phyloP scores from a whole-genome alignment of 1,139 yeast genomes.

The Candida pseudocylindracea region DNA sequence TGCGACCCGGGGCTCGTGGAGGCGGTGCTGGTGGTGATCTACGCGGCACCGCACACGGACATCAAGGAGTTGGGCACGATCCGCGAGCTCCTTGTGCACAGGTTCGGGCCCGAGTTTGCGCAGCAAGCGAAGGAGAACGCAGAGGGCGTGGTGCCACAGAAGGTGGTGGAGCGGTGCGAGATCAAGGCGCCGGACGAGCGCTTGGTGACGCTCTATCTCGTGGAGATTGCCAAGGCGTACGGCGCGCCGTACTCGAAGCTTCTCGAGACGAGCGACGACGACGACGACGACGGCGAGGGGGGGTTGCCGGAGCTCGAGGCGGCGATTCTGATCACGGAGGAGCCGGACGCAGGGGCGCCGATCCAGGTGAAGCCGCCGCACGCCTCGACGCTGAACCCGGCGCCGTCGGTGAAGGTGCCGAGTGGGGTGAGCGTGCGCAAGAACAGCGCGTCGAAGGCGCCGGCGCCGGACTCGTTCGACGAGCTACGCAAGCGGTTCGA shows the following conservation, averaged over 20 bases:
- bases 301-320: slow-evolving; percentile 8
- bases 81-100: slow-evolving; percentile 36
- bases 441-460: slow-evolving; percentile 1
- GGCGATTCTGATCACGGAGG: slow-evolving; percentile 5
- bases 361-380: neutral
- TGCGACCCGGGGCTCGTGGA: slow-evolving; percentile 51
- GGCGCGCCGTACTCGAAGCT: slow-evolving; percentile 50
- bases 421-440: neutral
- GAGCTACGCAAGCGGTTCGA: slow-evolving; percentile 22
- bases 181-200: slow-evolving; percentile 46
- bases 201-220: slow-evolving; percentile 46
- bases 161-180: slow-evolving; percentile 37
- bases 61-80: slow-evolving; percentile 45
- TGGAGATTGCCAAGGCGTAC: slow-evolving; percentile 69
- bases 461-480: slow-evolving; percentile 13
- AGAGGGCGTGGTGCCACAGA: slow-evolving; percentile 32
- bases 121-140: slow-evolving; percentile 25
- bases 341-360: slow-evolving; percentile 4
- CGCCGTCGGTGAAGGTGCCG: neutral
- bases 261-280: slow-evolving; percentile 10
- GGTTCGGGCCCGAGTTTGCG: slow-evolving; percentile 46
- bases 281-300: slow-evolving; percentile 4
- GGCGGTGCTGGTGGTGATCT: slow-evolving; percentile 52
- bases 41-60: slow-evolving; percentile 52
- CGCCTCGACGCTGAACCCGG: neutral